Evolutionary conservation across 441 rosid genomes (phyloP), one percentile per base, ranked within the genome.

Genomic region (Geranium incanum): DNA sequence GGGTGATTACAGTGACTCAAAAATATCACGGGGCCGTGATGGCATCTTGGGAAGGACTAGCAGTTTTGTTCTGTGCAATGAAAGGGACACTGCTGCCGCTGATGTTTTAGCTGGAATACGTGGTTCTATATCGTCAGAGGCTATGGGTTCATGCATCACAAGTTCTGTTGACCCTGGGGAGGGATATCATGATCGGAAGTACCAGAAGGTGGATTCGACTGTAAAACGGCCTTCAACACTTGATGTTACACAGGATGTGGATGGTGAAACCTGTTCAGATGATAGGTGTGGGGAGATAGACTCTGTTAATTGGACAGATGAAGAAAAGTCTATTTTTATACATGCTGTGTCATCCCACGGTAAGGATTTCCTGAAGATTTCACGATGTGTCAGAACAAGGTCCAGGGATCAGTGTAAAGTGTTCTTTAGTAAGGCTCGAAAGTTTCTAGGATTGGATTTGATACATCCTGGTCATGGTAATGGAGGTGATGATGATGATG

Each of bases 241-340:
- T 75, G 93, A 87, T 71, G 81, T 83, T 75, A 81, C 84, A 48
- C 86, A 84, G 75, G 86, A 79, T 82, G 81, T 78, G 68, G 99
- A 87, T 73, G 95, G 88, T 71, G 97, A 89, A 76, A 88, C 92
- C 12, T 92, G 91, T 70, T 92, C 98, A 1, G 97, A 90, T 79
- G 99, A 93, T 76, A 93, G 97, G 80, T 86, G 91, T 74, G 93
- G 89, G 78, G 95, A 88, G 78, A 85, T 86, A 79, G 96, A 87
- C 75, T 81, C 91, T 74, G 62, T 84, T 72, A 89, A 88, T 77
- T 95, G 98, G 99, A 93, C 97, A 5, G 98, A 95, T 75, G 91
- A 86, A 77, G 98, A 95, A 71, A 89, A 91, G 74, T 86, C 88
- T 70, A 71, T 82, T 55, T 93, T 95, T 80, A 76, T 93, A 57